Evolutionary conservation across 768 basidiomycete species (phyloP), one percentile per base, ranked within the genome.

Genomic region (Lepiota brunneoincarnata): DNA sequence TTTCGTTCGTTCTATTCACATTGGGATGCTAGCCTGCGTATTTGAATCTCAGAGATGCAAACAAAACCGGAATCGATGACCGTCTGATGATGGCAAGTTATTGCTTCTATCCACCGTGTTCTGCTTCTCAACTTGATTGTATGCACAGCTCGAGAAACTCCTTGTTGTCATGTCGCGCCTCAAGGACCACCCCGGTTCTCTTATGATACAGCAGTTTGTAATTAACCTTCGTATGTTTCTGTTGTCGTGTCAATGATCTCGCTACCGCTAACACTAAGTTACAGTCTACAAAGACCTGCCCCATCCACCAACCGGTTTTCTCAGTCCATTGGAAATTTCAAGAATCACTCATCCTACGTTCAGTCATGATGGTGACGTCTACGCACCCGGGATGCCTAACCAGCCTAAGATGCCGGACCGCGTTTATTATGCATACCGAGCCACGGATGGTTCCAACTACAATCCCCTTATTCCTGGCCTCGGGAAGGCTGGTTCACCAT

Each of bases 221-320:
- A 82, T 89, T 40, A 71, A 69, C 51, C 66, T 84, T 44, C 71
- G 88, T 89, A 63, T 63, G 86, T 73, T 20, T 53, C 36, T 38
- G 39, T 49, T 39, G 36, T 44, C 60, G 49, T 47, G 14, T 37
- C 21, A 58, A 59, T 28, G 57, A 42, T 20, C 26, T 31, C 38
- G 21, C 64, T 55, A 61, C 56, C 35, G 38, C 36, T 54, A 39
- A 56, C 54, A 57, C 44, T 36, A 46, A 49, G 18, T 28, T 56
- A 38, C 65, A 87, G 86, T 91, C 38, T 91, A 85, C 74, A 83
- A 86, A 56, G 91, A 91, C 66, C 79, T 93, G 34, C 88, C 89
- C 2, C 90, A 90, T 58, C 89, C 89, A 4, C 84, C 87, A 9
- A 69, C 66, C 45, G 73, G 72, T 10, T 88, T 82, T 63, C 68